Evolutionary conservation across 73 alveolate genomes (phyloP), one percentile per base, ranked within the genome.

Genomic region (Paraurostyla sp.): DNA sequence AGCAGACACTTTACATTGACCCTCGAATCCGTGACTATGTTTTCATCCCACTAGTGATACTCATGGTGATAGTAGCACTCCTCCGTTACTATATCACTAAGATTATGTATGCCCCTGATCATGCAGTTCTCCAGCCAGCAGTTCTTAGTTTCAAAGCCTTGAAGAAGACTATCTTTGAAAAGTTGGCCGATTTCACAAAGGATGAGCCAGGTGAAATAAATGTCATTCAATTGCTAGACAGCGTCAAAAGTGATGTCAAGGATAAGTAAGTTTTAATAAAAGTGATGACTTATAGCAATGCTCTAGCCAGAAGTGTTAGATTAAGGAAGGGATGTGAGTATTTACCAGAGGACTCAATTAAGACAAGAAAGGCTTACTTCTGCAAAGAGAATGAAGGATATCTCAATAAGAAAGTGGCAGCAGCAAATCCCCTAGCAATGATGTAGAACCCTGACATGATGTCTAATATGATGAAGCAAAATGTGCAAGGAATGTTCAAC

Each of bases 361-460:
- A 93, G 65, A 62, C 84, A 78, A 71, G 99, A 30, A 95, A 97
- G 92, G 93, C 99, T 27, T 97, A 92, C 73, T 97, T 95, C 95
- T 92, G 95, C 69, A 83, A 84, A 57, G 92, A 84, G 40, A 94
- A 92, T 22, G 93, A 71, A 27, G 98, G 98, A 33, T 96, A 84
- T 88, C 88, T 95, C 68, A 85, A 88, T 52, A 83, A 94, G 85
- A 90, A 95, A 45, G 96, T 87, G 32, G 94, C 88, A 59, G 92
- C 90, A 42, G 91, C 78, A 22, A 93, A 96, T 63, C 94, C 95
- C 27, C 45, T 93, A 82, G 95, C 96, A 33, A 97, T 93, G 83
- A 95, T 95, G 94, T 91, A 91, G 98, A 95, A 95, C 83, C 98
- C 98, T 18, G 94, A 90, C 36, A 93, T 95, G 98, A 95, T 95